A percentile compares a stretch with the other conserved stretches of the same genome.
Evolutionary conservation across 106 monocot species (phyloP).

Genomic region (Dioscorea zingiberensis): DNA sequence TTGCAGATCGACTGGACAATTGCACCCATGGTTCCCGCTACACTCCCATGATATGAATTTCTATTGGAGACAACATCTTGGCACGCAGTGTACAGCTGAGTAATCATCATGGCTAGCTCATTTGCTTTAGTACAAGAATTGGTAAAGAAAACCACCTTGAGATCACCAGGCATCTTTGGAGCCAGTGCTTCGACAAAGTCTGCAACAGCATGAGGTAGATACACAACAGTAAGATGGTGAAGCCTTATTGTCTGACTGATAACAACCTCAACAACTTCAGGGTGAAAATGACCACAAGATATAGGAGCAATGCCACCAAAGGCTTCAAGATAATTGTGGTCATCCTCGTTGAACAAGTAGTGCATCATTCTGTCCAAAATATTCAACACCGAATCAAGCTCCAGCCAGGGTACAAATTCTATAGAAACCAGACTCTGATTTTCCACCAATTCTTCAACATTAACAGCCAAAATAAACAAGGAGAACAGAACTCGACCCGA

Average conservation of each 20-base stretch:
- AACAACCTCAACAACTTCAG: conserved; percentile 65
- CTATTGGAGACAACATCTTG: conserved; percentile 86
- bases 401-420: too few species aligned
- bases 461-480: too few species aligned
- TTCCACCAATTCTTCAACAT: too few species aligned
- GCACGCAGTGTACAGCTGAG: conserved; percentile 75
- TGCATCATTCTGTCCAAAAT: conserved; percentile 92
- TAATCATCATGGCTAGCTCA: conserved; percentile 92
- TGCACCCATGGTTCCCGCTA: conserved; percentile 83
- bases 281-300: conserved; percentile 89
- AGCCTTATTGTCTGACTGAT: conserved; percentile 58
- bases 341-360: conserved; percentile 88
- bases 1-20: conserved; percentile 91
- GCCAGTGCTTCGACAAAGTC: conserved; percentile 92
- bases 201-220: conserved; percentile 74
- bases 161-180: conserved; percentile 76
- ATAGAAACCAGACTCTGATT: too few species aligned
- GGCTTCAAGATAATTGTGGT: conserved; percentile 73
- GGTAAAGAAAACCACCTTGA: conserved; percentile 96
- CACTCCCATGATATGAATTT: conserved; percentile 98
- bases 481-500: too few species aligned
- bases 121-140: conserved; percentile 97
- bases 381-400: too few species aligned
- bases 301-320: conserved; percentile 94
- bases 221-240: conserved; percentile 84